Base-by-base conservation (phyloP, 192 early-diverging fungal species). In the Coemansia sp. region DNA sequence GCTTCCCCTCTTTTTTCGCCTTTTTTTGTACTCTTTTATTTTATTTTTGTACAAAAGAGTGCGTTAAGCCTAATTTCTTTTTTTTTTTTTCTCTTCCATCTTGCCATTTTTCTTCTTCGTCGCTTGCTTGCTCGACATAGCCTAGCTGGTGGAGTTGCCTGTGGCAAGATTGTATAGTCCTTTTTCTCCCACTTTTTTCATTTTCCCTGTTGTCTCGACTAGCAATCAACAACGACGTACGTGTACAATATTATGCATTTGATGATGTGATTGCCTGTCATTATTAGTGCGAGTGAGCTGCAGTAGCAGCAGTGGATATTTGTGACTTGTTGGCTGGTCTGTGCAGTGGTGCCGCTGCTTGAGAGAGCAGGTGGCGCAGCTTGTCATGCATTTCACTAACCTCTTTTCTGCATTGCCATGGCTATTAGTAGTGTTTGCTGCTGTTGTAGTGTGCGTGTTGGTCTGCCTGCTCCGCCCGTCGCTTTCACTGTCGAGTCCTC, bases 1-100 rank as follows among this genome's bases (percentile, higher is more conserved):
- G 60, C 57, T 66, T 53, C 39, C 69, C 64, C 70, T 72, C 72
- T 72, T 27, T 54, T 54, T 62, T 75, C 64, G 62, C 32, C 59
- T 47, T 61, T 59, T 45, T 63, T 69, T 66, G 42, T 71, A 43
- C 20, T 62, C 36, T 68, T 57, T 68, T 45, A 36, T 59, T 45
- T 64, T 54, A 56, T 41, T 53, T 38, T 69, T 51, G 46, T 40
- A 40, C 64, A 57, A 42, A 65, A 54, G 39, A 57, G 54, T 49
- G 54, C 64, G 64, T 43, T 14, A 25, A 57, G 64, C 51, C 37
- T 20, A 57, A 65, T 32, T 54, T 42, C 47, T 54, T 51, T 61
- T 45, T 36, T 24, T 14, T 51, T 32, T 67, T 67, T 56, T 67
- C 38, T 39, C 35, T 60, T 62, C 57, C 32, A 42, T 64, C 36